phyloP scores from a whole-genome alignment of 495 filamentous ascomycete genomes.

The Lophiotrema nucula region DNA sequence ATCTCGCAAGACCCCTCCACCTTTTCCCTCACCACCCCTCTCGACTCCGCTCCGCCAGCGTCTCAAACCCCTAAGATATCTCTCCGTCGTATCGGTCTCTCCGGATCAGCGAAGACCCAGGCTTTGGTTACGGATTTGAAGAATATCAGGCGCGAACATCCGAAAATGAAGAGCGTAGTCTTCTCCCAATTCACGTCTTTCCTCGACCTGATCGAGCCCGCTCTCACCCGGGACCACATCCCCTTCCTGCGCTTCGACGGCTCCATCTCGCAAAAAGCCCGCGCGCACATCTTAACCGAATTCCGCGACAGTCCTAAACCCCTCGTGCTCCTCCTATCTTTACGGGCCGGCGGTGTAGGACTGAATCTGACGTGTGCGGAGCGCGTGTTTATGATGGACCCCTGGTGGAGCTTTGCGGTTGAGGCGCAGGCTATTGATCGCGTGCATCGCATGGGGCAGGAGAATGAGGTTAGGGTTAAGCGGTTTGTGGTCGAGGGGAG shows the following conservation, averaged over 20 bases:
- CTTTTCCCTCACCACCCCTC: slow-evolving; percentile 27
- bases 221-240: slow-evolving; percentile 69
- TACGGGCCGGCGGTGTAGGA: slow-evolving; percentile 90
- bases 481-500: slow-evolving; percentile 86
- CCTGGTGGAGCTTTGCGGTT: slow-evolving; percentile 98
- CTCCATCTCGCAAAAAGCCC: slow-evolving; percentile 79
- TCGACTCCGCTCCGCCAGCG: slow-evolving; percentile 36
- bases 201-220: slow-evolving; percentile 81
- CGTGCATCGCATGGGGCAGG: slow-evolving; percentile 98
- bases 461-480: slow-evolving; percentile 76
- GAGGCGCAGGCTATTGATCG: slow-evolving; percentile 98
- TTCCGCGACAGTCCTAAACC: slow-evolving; percentile 55
- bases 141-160: slow-evolving; percentile 56
- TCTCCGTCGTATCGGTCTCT: slow-evolving; percentile 73
- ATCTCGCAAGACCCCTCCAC: slow-evolving; percentile 38
- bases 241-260: slow-evolving; percentile 85
- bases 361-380: slow-evolving; percentile 87
- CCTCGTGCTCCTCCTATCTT: slow-evolving; percentile 73
- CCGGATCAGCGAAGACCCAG: slow-evolving; percentile 85
- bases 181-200: slow-evolving; percentile 98
- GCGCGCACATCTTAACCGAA: slow-evolving; percentile 68
- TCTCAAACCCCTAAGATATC: slow-evolving; percentile 61
- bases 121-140: slow-evolving; percentile 73
- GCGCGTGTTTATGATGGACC: slow-evolving; percentile 97
- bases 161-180: slow-evolving; percentile 81